Base-by-base conservation (phyloP, 2,329 filamentous ascomycete genomes). In the Fusarium succisae region DNA sequence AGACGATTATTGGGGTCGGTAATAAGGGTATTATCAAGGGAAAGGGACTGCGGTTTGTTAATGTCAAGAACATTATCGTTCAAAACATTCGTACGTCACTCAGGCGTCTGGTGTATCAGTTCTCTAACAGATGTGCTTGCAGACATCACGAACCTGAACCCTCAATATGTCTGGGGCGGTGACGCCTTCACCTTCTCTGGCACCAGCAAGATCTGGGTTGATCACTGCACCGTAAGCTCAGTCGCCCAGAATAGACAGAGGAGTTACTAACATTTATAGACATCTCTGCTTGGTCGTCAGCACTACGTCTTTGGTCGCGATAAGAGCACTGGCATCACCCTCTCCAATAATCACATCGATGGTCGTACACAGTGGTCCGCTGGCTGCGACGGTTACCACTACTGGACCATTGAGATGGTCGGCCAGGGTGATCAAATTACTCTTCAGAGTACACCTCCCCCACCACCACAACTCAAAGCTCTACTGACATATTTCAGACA, bases 261-360 rank as follows among this genome's bases (percentile, higher is more conserved):
- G 0, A 17, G 6, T 8, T 4, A 5, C 53, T 66, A 18, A 73
- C 24, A 1, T 24, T 6, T 8, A 0, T 20, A 72, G 71, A 74
- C 72, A 6, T 72, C 73, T 14, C 62, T 69, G 1, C 41, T 68
- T 3, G 73, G 73, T 13, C 71, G 73, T 10, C 73, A 75, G 17
- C 69, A 74, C 17, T 72, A 70, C 17, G 69, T 72, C 13, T 72
- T 71, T 15, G 73, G 73, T 4, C 61, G 51, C 2, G 62, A 63
- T 6, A 58, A 66, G 81, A 72, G 68, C 48, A 73, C 81, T 24
- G 81, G 81, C 55, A 81, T 86, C 2, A 86, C 86, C 4, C 80
- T 87, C 55, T 85, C 84, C 15, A 87, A 87, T 81, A 84, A 80
- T 73, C 83, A 84, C 43, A 83, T 87, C 66, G 81, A 87, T 60